A percentile compares a stretch with the other conserved stretches of the same genome.
These are phyloP conservation scores for Geotrichum australiense DNA, from an alignment of 1,139 yeast genomes.

Conservation along the genomic window DNA sequence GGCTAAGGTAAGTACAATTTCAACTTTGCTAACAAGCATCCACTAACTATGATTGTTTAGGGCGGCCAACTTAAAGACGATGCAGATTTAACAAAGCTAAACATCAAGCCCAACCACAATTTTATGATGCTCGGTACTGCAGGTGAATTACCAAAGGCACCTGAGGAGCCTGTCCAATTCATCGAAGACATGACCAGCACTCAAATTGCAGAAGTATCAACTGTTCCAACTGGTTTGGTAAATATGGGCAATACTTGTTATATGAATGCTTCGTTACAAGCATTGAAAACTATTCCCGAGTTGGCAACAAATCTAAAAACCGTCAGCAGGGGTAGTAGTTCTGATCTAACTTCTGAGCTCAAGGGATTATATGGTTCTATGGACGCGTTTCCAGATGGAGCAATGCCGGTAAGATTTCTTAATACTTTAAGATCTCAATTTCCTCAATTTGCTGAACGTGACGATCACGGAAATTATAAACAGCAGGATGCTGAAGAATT, in stretches of 20 bases:
- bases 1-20: conserved; percentile 41
- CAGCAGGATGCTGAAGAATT: conserved; percentile 99
- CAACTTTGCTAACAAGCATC: background rate
- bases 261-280: conserved; percentile 82
- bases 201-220: conserved; percentile 33
- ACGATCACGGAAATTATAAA: conserved; percentile 62
- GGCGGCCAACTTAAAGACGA: conserved; percentile 84
- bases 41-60: no score
- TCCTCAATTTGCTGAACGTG: conserved; percentile 83
- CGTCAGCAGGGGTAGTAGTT: conserved; percentile 10
- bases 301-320: conserved; percentile 34
- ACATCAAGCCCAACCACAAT: conserved; percentile 57
- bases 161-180: conserved; percentile 48
- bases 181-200: conserved; percentile 59
- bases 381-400: conserved; percentile 30
- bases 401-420: conserved; percentile 55
- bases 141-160: conserved; percentile 58
- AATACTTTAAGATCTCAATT: conserved; percentile 40
- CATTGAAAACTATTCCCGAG: conserved; percentile 62
- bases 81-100: conserved; percentile 43
- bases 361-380: conserved; percentile 32
- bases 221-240: conserved; percentile 68
- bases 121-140: conserved; percentile 93
- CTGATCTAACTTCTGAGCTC: conserved; percentile 28
- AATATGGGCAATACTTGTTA: conserved; percentile 95